A percentile compares a stretch with the other conserved stretches of the same genome.
These are phyloP conservation scores for Primulina eburnea DNA, from an alignment of 257 asterid species.

Conservation along the genomic window DNA sequence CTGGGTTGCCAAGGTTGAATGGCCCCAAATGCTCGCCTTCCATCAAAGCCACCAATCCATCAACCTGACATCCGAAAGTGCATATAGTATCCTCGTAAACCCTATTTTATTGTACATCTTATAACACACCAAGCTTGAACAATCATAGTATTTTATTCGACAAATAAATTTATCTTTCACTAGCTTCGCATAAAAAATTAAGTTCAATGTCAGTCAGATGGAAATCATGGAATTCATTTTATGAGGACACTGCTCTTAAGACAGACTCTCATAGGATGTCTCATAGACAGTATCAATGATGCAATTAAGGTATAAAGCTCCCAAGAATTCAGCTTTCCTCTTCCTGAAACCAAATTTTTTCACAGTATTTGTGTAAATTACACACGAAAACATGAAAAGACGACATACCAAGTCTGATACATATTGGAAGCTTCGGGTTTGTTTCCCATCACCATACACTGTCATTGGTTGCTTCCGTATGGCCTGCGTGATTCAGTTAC, in stretches of 20 bases:
- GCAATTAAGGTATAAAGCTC: neutral
- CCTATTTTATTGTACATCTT: neutral
- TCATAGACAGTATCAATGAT: neutral
- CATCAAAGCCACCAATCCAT: constrained; percentile 68
- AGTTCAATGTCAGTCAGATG: neutral
- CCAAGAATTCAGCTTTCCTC: neutral
- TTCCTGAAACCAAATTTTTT: neutral
- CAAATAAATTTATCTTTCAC: neutral
- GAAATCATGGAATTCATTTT: neutral
- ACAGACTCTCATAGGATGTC: neutral
- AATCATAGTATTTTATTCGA: no score
- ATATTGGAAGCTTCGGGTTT: constrained; percentile 88
- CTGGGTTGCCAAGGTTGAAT: constrained; percentile 71
- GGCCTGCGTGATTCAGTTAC: constrained; percentile 48
- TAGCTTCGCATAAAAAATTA: neutral
- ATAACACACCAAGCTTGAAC: neutral
- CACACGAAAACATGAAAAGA: constrained; percentile 16
- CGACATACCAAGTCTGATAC: constrained; percentile 91
- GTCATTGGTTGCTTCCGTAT: constrained; percentile 87
- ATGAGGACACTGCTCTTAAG: neutral
- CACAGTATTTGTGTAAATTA: neutral
- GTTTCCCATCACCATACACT: constrained; percentile 93
- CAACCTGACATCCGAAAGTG: constrained; percentile 38
- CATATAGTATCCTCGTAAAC: neutral
- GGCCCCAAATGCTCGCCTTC: constrained; percentile 73